Base-by-base conservation (phyloP, 768 basidiomycete species). In the Mycena amicta region DNA sequence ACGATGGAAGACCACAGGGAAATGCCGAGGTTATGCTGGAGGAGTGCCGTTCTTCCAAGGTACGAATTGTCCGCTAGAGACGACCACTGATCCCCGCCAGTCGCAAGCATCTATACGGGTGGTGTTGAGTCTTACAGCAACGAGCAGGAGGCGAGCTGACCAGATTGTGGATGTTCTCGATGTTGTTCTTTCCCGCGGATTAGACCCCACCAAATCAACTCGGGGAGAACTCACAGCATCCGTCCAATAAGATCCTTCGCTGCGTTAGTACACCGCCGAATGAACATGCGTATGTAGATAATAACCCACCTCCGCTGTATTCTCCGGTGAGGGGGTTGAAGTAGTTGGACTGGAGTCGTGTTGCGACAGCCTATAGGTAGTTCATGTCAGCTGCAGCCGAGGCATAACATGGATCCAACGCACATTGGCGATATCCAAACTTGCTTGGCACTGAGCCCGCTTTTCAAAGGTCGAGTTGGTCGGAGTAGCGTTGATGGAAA, bases 161-260 rank as follows among this genome's bases (percentile, higher is more conserved):
- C 45, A 84, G 68, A 67, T 83, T 84, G 61, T 85, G 81, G 4
- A 84, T 65, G 60, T 84, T 82, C 60, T 84, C 84, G 23, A 83
- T 64, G 15, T 83, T 75, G 61, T 85, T 85, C 83, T 84, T 40
- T n/a, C 45, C 31, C 2, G 15, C 16, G 26, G n/a, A n/a, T n/a
- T n/a, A n/a, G n/a, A n/a, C n/a, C n/a, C n/a, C n/a, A n/a, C n/a
- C n/a, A n/a, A n/a, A n/a, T n/a, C n/a, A n/a, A n/a, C n/a, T n/a
- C n/a, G n/a, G n/a, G n/a, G n/a, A n/a, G n/a, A 23, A 22, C 75
- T 16, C 55, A 83, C 83, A 5, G 81, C 77, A 65, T 84, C 80
- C 1, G 83, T 84, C 83, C 83, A 84, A 22, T n/a, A n/a, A n/a
- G n/a, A n/a, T n/a, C n/a, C n/a, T 20, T 78, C n/a, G 3, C 52